Evolutionary conservation across 352 stramenopile species (phyloP).

Genomic region (Phytophthora cactorum): DNA sequence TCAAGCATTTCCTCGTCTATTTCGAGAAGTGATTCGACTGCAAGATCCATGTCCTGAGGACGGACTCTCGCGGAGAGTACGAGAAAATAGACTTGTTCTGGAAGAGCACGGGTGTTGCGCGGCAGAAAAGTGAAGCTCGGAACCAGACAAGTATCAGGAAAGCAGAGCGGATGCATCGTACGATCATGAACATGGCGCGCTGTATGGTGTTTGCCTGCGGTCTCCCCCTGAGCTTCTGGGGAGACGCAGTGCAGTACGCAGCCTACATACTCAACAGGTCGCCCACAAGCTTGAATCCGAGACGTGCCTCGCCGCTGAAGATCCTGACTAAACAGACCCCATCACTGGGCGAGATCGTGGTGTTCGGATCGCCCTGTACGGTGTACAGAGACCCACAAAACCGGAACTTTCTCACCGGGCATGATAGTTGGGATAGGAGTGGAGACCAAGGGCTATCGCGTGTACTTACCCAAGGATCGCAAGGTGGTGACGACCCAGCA

Average conservation of each 20-base stretch:
- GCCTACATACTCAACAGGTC: constrained; percentile 37
- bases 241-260: constrained; percentile 32
- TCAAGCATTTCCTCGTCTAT: neutral
- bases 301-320: constrained; percentile 9
- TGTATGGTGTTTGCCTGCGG: constrained; percentile 37
- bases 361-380: constrained; percentile 9
- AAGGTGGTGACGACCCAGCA: constrained; percentile 7
- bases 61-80: constrained; percentile 31
- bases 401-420: constrained; percentile 1
- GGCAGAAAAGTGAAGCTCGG: neutral
- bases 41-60: constrained; percentile 7
- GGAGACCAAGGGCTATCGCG: constrained; percentile 24
- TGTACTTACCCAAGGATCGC: constrained; percentile 7
- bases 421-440: constrained; percentile 17
- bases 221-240: constrained; percentile 27
- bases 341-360: constrained; percentile 3
- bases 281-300: constrained; percentile 19
- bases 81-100: constrained; percentile 4
- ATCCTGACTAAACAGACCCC: constrained; percentile 13
- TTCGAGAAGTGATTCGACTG: constrained; percentile 12
- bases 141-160: neutral
- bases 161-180: neutral
- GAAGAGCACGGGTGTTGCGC: neutral
- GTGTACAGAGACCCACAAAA: constrained; percentile 16
- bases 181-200: constrained; percentile 5